Conservation (phyloP, 257 asterid species). For the Ligustrum vulgare region DNA sequence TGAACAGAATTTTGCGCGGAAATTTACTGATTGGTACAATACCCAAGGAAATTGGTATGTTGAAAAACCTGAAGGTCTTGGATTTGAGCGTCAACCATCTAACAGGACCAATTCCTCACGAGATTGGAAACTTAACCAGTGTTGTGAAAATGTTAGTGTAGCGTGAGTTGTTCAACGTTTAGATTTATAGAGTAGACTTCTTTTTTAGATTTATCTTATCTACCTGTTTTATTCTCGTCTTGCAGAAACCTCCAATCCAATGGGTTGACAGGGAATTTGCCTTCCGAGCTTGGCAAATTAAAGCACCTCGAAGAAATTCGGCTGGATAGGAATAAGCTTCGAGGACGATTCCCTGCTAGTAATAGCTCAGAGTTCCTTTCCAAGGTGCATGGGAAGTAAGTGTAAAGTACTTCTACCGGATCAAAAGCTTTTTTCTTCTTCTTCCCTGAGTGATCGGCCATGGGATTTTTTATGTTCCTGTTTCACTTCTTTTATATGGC, state of each 20-base stretch:
- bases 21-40: constrained; percentile 76
- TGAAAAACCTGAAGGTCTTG: constrained; percentile 67
- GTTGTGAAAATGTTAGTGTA: constrained; percentile 65
- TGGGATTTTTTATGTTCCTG: neutral
- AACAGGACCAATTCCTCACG: constrained; percentile 78
- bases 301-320: constrained; percentile 73
- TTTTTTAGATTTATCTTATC: neutral
- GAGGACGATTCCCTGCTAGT: constrained; percentile 64
- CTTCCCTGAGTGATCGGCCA: neutral
- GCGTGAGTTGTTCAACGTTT: constrained; percentile 12
- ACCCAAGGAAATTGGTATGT: constrained; percentile 80
- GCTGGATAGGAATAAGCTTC: constrained; percentile 82
- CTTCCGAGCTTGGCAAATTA: constrained; percentile 74
- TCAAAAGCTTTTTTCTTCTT: neutral
- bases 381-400: constrained; percentile 60
- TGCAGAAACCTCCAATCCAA: constrained; percentile 84
- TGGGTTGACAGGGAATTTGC: constrained; percentile 82
- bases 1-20: constrained; percentile 68
- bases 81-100: constrained; percentile 86
- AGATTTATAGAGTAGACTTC: constrained; percentile 16
- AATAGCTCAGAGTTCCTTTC: constrained; percentile 54
- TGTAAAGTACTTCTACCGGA: constrained; percentile 11
- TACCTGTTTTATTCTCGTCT: constrained; percentile 5
- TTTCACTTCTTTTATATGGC: neutral
- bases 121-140: constrained; percentile 69